phyloP scores from a whole-genome alignment of 208 protist species.

The Porcisia deanei region DNA sequence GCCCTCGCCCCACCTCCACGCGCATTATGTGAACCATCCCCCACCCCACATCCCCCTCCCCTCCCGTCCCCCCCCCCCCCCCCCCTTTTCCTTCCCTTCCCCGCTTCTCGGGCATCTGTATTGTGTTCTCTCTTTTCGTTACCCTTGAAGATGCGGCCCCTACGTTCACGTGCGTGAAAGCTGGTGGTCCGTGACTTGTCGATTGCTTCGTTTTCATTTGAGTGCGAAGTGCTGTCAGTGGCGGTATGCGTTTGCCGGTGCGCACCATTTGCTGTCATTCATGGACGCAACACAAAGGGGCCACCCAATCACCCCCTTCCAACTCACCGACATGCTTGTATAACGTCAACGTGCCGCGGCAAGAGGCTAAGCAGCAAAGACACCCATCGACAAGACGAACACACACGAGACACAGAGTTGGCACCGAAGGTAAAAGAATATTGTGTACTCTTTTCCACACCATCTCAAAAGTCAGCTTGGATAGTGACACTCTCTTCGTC shows the following conservation, averaged over 20 bases:
- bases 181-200: not conserved
- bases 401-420: not conserved
- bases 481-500: not conserved
- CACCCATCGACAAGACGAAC: not conserved
- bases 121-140: slow-evolving; percentile 2
- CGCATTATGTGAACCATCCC: too few relatives aligned
- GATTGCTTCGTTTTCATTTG: not conserved
- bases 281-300: not conserved
- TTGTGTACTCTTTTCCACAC: too few relatives aligned
- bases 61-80: not conserved
- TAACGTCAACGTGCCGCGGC: not conserved
- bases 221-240: not conserved
- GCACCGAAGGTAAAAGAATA: not conserved
- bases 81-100: not conserved
- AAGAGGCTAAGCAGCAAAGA: not conserved
- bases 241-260: not conserved
- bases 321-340: not conserved
- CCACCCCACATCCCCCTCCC: too few relatives aligned
- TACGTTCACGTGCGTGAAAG: not conserved
- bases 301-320: not conserved
- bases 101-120: not conserved
- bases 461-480: not conserved
- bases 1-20: too few relatives aligned
- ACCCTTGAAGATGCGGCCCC: not conserved
- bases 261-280: not conserved